Evolutionary conservation across 345 rosid genomes (phyloP).

Genomic region (Brassica carinata): DNA sequence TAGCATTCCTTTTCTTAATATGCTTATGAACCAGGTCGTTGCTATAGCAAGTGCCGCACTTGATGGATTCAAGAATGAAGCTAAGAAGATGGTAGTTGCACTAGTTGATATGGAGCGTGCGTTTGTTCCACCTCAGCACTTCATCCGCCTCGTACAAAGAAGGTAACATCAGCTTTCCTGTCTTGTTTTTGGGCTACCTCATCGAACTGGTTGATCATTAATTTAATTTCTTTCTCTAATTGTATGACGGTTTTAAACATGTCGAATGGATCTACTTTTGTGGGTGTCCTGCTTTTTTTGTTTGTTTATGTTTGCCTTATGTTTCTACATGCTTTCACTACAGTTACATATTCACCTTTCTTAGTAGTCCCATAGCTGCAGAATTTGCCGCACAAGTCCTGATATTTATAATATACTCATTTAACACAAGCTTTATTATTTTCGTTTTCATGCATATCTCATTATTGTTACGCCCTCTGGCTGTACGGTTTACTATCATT

Average conservation of each 20-base stretch:
- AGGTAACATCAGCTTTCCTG: neutral
- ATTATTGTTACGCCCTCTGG: neutral
- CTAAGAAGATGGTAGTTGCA: conserved; percentile 95
- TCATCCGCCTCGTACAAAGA: conserved; percentile 93
- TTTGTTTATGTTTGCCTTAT: neutral
- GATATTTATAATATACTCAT: neutral
- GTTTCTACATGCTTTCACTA: neutral
- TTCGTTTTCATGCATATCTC: conserved; percentile 26
- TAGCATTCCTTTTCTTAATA: neutral
- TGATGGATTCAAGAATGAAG: conserved; percentile 87
- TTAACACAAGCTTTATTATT: neutral
- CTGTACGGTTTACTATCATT: neutral
- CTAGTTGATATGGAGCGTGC: conserved; percentile 99
- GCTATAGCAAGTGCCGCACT: conserved; percentile 88
- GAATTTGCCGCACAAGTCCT: conserved; percentile 5
- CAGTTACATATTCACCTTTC: conserved; percentile 5
- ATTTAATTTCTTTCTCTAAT: neutral
- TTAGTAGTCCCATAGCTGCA: conserved; percentile 6
- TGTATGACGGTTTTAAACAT: conserved; percentile 10
- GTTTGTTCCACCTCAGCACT: conserved; percentile 99
- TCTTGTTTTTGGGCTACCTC: neutral
- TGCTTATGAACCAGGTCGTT: conserved; percentile 51
- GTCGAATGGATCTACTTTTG: neutral
- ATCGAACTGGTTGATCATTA: neutral
- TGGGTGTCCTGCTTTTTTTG: neutral